These are phyloP conservation scores for Glycine soja DNA, from an alignment of 306 rosid species.

Conservation along the genomic window DNA sequence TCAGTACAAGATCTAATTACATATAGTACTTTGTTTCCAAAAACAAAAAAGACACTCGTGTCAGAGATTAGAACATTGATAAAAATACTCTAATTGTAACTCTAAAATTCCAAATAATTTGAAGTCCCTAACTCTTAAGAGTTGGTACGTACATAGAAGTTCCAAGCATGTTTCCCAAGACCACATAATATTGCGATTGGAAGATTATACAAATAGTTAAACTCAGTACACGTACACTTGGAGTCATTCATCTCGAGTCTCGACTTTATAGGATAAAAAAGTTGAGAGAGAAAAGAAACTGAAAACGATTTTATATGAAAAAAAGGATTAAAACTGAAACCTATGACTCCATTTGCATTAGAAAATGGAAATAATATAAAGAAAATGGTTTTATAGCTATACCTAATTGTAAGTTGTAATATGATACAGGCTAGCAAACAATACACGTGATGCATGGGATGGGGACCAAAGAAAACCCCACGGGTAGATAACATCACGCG, in stretches of 20 bases:
- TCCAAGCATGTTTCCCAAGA: neutral
- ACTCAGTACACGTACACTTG: neutral
- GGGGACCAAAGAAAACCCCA: conserved; percentile 53
- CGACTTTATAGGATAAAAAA: neutral
- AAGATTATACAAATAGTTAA: neutral
- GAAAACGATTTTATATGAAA: neutral
- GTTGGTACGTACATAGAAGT: neutral
- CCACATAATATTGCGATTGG: neutral
- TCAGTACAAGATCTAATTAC: neutral
- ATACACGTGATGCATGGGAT: conserved; percentile 28
- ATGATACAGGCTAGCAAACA: conserved; percentile 21
- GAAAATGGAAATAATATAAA: neutral
- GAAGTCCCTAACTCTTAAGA: neutral
- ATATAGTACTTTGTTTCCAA: neutral
- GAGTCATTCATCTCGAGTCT: neutral
- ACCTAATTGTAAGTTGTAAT: neutral
- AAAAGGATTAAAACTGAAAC: neutral
- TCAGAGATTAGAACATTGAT: neutral
- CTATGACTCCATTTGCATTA: neutral
- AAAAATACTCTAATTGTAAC: neutral
- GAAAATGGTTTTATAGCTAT: neutral
- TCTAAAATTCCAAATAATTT: neutral
- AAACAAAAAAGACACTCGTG: neutral
- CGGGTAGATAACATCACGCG: conserved; percentile 45
- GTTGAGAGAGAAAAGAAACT: too few species aligned